A percentile compares a stretch with the other conserved stretches of the same genome.
Conservation (phyloP, 2,329 filamentous ascomycete genomes). For the Colletotrichum sp. region DNA sequence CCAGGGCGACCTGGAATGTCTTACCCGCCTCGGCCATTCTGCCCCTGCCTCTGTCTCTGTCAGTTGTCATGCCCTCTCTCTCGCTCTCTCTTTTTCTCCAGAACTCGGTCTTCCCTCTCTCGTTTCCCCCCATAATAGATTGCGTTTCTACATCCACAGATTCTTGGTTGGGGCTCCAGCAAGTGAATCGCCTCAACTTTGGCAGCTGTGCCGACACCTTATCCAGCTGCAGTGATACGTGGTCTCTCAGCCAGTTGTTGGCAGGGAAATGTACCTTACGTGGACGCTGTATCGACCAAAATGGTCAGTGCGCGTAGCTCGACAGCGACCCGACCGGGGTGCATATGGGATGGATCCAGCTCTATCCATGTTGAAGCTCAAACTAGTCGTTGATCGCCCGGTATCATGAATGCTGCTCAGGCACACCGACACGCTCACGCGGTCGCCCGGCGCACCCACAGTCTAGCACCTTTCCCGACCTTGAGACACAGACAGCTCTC, state of each 20-base stretch:
- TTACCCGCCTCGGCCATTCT: slow-evolving; percentile 9
- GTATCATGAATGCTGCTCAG: slow-evolving; percentile 19
- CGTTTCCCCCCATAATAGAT: not conserved
- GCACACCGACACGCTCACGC: slow-evolving; percentile 4
- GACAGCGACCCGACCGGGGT: slow-evolving; percentile 13
- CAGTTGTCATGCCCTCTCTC: not conserved
- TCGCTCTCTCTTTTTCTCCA: not conserved
- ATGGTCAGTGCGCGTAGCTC: slow-evolving; percentile 11
- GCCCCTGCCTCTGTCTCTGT: slow-evolving; percentile 6
- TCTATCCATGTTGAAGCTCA: slow-evolving; percentile 20
- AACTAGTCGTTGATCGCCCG: slow-evolving; percentile 17
- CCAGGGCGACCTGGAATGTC: slow-evolving; percentile 8
- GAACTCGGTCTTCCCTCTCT: not conserved
- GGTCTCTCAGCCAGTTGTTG: not conserved
- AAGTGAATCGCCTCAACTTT: not conserved
- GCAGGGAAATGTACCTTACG: not conserved
- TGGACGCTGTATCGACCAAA: not conserved
- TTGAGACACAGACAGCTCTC: not conserved
- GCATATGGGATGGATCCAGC: slow-evolving; percentile 15
- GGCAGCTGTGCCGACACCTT: not conserved
- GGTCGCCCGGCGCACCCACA: not conserved
- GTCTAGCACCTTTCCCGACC: not conserved
- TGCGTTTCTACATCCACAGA: not conserved
- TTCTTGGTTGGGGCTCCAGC: not conserved
- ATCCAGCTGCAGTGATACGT: slow-evolving; percentile 6